Conservation (phyloP, 441 rosid genomes). For the Aleurites moluccanus region DNA sequence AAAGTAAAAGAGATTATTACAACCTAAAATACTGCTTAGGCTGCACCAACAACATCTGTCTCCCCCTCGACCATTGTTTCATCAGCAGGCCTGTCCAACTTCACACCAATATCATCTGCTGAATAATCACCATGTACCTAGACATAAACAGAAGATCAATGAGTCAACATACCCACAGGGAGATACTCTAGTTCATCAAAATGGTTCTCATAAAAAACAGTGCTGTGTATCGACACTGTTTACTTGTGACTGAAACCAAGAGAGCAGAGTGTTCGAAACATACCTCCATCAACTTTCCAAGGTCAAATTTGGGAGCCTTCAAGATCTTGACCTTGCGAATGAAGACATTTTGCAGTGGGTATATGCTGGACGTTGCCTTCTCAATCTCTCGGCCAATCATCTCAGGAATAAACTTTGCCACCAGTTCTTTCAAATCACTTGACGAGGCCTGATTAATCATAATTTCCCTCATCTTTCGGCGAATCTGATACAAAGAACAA, state of each 20-base stretch:
- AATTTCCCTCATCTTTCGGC: constrained; percentile 69
- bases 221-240: background rate
- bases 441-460: constrained; percentile 64
- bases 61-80: constrained; percentile 47
- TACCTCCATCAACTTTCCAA: constrained; percentile 80
- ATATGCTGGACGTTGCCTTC: constrained; percentile 59
- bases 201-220: background rate
- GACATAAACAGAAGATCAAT: background rate
- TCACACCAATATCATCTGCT: constrained; percentile 78
- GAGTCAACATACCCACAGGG: background rate
- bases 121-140: constrained; percentile 84
- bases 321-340: constrained; percentile 76
- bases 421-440: constrained; percentile 65
- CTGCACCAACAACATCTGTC: constrained; percentile 26
- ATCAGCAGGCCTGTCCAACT: constrained; percentile 75
- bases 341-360: constrained; percentile 70
- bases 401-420: constrained; percentile 62
- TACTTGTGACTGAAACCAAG: background rate
- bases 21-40: constrained; percentile 8
- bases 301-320: constrained; percentile 80
- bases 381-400: constrained; percentile 65
- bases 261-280: background rate
- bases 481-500: constrained; percentile 40
- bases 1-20: background rate
- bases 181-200: background rate